A percentile compares a stretch with the other conserved stretches of the same genome.
Evolutionary conservation across 2,329 filamentous ascomycete species (phyloP).

Genomic region (Ophiostoma ips): DNA sequence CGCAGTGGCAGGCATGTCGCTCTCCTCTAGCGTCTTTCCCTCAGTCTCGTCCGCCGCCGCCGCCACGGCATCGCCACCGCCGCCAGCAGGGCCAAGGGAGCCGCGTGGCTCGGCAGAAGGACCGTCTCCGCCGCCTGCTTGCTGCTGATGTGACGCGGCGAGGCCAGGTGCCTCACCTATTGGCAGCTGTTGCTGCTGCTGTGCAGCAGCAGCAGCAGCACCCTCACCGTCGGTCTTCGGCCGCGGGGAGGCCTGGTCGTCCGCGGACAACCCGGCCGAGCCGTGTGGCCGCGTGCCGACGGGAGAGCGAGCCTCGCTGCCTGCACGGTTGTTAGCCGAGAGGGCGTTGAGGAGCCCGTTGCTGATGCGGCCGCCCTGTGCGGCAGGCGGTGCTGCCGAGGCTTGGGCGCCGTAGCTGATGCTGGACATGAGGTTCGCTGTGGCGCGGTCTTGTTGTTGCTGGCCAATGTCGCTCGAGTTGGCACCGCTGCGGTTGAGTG

Average conservation of each 20-base stretch:
- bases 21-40: not conserved
- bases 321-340: conserved; percentile 41
- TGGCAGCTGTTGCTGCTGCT: conserved; percentile 21
- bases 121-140: not conserved
- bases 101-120: conserved; percentile 22
- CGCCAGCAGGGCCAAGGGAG: conserved; percentile 30
- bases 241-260: conserved; percentile 33
- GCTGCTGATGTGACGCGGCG: conserved; percentile 10
- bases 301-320: conserved; percentile 35
- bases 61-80: not conserved
- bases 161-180: conserved; percentile 6
- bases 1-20: not conserved
- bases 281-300: conserved; percentile 33
- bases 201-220: conserved; percentile 21
- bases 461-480: conserved; percentile 42
- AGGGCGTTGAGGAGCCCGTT: conserved; percentile 51
- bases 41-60: conserved; percentile 12
- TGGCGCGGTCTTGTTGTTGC: conserved; percentile 40
- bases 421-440: conserved; percentile 36
- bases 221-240: conserved; percentile 33
- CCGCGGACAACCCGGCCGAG: conserved; percentile 24
- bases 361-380: conserved; percentile 28
- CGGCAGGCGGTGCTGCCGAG: conserved; percentile 21
- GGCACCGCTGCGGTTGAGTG: conserved; percentile 37
- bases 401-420: conserved; percentile 38